A percentile compares a stretch with the other conserved stretches of the same genome.
Conservation (phyloP, 441 rosid species). For the Gossypium davidsonii region DNA sequence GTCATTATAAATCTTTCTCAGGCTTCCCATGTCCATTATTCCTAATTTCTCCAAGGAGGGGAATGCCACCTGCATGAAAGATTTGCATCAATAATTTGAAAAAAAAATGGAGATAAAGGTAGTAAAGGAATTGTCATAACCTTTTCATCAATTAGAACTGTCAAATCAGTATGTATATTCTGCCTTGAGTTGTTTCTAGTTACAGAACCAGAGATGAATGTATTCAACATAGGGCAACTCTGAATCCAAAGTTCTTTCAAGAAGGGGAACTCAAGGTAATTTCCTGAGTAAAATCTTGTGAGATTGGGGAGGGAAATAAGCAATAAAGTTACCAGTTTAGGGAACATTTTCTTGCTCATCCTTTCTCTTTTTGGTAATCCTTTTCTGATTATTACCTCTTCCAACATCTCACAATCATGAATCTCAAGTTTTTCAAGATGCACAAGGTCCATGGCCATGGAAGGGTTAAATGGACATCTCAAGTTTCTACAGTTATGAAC, state of each 20-base stretch:
- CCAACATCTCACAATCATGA: conserved; percentile 10
- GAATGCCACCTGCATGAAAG: conserved; percentile 7
- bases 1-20: conserved; percentile 1
- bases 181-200: conserved; percentile 4
- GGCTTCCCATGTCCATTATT: not conserved
- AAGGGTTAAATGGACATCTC: not conserved
- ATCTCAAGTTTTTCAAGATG: conserved; percentile 9
- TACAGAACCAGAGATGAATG: conserved; percentile 11
- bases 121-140: conserved; percentile 1
- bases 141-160: conserved; percentile 6
- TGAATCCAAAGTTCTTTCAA: conserved; percentile 16
- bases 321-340: conserved; percentile 1
- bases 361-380: not conserved
- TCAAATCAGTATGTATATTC: not conserved
- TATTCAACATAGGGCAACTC: conserved; percentile 9
- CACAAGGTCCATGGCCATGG: conserved; percentile 8
- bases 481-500: not conserved
- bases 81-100: not conserved
- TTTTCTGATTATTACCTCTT: not conserved
- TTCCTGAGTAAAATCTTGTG: conserved; percentile 6
- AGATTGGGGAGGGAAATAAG: conserved; percentile 3
- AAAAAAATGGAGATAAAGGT: not conserved
- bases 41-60: conserved; percentile 13
- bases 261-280: conserved; percentile 10
- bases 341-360: conserved; percentile 10